A percentile compares a stretch with the other conserved stretches of the same genome.
Conservation (phyloP, 495 filamentous ascomycete genomes). For the Massariosphaeria phaeospora region DNA sequence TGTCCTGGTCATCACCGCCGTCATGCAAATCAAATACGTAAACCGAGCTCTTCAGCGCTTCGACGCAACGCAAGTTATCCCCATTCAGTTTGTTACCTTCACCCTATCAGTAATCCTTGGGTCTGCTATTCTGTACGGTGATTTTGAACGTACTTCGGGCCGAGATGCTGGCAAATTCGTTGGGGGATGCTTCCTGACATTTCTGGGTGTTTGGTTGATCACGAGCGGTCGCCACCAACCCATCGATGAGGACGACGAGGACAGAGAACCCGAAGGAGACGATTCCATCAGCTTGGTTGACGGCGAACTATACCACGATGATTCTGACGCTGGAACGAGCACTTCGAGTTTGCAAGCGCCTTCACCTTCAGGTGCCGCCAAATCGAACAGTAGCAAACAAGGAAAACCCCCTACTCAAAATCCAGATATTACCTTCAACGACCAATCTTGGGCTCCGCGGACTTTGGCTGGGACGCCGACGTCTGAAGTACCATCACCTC, state of each 20-base stretch:
- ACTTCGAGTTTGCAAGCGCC: slow-evolving; percentile 15
- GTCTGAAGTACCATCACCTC: slow-evolving; percentile 9
- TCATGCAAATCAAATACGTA: slow-evolving; percentile 94
- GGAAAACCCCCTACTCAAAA: slow-evolving; percentile 4
- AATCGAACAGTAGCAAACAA: background rate
- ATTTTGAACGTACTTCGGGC: slow-evolving; percentile 75
- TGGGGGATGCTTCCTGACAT: slow-evolving; percentile 83
- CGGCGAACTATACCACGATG: slow-evolving; percentile 31
- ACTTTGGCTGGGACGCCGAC: background rate
- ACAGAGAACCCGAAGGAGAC: slow-evolving; percentile 40
- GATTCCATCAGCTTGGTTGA: slow-evolving; percentile 30
- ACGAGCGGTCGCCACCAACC: slow-evolving; percentile 58
- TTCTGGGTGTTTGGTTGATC: slow-evolving; percentile 90
- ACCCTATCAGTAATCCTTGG: slow-evolving; percentile 93
- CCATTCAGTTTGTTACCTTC: slow-evolving; percentile 93
- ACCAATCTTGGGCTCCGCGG: background rate
- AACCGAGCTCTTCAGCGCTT: slow-evolving; percentile 93
- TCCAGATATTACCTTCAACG: slow-evolving; percentile 6
- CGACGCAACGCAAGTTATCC: slow-evolving; percentile 94
- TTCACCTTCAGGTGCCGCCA: slow-evolving; percentile 21
- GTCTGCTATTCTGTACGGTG: slow-evolving; percentile 84
- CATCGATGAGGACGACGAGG: slow-evolving; percentile 50
- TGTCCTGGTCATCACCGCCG: slow-evolving; percentile 72
- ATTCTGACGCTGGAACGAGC: slow-evolving; percentile 16
- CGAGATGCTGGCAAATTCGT: slow-evolving; percentile 75